Evolutionary conservation across 768 basidiomycete species (phyloP), one percentile per base, ranked within the genome.

Genomic region (Russula ochroleuca): DNA sequence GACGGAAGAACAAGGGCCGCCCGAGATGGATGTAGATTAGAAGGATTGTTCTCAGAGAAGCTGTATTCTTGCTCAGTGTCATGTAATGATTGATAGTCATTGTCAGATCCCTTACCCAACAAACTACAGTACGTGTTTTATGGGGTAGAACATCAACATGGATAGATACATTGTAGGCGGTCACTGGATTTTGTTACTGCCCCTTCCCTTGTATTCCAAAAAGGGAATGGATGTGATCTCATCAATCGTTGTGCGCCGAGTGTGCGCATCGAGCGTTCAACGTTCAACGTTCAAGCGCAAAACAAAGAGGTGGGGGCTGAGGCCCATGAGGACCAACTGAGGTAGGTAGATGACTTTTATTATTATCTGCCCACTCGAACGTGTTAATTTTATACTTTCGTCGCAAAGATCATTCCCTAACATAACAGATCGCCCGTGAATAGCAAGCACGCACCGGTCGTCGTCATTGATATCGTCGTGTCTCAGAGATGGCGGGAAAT

Each of bases 11-110:
- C 43, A 59, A 25, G 63, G 78, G n/a, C 86, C 87, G 40, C 76
- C 83, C 45, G 86, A 90, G 80, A 92, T 92, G 90, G 90, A 92
- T 73, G 82, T 92, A 37, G 90, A 92, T 79, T 92, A 62, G 55
- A 31, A 37, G 31, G 38, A 49, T 25, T 13, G 40, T 43, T 48
- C 41, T 5, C 2, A 47, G 37, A 50, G 63, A 48, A 47, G 64
- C 1, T 31, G 59, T 60, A 50, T 50, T 40, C 31, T 49, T 33
- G 25, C 33, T 43, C 49, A n/a, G 40, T n/a, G 52, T 55, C 52
- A 35, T 62, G 52, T 55, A 59, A 56, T 48, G 59, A 45, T 65
- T 11, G 38, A 28, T 43, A 4, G 41, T 56, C 41, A 31, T 31
- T 11, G 10, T 31, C 41, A 33, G 25, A 37, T 11, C 23, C 8